A percentile compares a stretch with the other conserved stretches of the same genome.
phyloP scores from a whole-genome alignment of 805 yeast species.

The Cyberlindnera bimundalis region DNA sequence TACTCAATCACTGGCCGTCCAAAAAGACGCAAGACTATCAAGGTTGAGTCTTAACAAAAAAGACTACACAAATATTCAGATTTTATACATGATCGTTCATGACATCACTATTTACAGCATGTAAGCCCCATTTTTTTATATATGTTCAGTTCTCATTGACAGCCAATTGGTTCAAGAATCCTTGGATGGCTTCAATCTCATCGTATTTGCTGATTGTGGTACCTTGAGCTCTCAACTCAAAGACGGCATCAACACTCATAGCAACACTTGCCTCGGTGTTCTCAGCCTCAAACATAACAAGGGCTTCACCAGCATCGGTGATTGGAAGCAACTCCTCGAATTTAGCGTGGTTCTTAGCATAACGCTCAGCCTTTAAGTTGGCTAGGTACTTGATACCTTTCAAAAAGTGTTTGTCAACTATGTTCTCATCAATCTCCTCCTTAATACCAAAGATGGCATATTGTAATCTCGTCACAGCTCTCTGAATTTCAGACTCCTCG shows the following conservation, averaged over 20 bases:
- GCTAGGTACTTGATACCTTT: slow-evolving; percentile 71
- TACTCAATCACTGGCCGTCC: slow-evolving; percentile 29
- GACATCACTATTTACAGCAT: slow-evolving; percentile 8
- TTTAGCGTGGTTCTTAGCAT: slow-evolving; percentile 40
- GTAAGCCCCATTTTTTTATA: not conserved
- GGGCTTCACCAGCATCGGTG: slow-evolving; percentile 41
- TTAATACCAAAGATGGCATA: slow-evolving; percentile 84
- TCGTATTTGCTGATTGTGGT: slow-evolving; percentile 31
- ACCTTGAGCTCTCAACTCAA: slow-evolving; percentile 43
- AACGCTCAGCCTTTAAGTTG: slow-evolving; percentile 59
- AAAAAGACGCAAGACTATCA: slow-evolving; percentile 23
- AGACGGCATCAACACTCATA: slow-evolving; percentile 39
- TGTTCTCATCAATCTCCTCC: slow-evolving; percentile 53
- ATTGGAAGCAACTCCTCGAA: slow-evolving; percentile 27
- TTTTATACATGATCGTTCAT: not conserved
- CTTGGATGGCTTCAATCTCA: slow-evolving; percentile 34
- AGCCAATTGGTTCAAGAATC: slow-evolving; percentile 22
- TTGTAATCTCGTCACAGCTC: slow-evolving; percentile 73
- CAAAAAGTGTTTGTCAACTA: slow-evolving; percentile 55
- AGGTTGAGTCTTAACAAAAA: not conserved
- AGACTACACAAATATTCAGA: not conserved
- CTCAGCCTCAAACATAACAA: slow-evolving; percentile 45
- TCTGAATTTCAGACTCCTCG: slow-evolving; percentile 59
- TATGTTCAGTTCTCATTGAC: slow-evolving; percentile 3
- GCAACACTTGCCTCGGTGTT: slow-evolving; percentile 37